phyloP scores from a whole-genome alignment of 2,329 filamentous ascomycete genomes.

The Fusarium pseudonygamai region DNA sequence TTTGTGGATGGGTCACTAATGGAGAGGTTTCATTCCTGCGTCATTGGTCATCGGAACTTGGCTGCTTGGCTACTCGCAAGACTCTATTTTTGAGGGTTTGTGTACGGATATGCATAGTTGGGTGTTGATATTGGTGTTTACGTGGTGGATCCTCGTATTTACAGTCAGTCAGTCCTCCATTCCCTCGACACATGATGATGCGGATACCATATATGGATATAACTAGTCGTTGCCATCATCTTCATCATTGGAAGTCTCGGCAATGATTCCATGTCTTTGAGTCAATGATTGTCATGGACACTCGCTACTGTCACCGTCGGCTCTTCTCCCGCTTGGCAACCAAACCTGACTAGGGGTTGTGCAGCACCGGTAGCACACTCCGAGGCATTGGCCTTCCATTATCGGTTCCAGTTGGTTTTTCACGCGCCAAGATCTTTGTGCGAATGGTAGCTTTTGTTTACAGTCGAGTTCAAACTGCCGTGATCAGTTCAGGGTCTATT shows the following conservation, averaged over 20 bases:
- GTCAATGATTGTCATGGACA: not conserved
- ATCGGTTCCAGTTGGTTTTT: not conserved
- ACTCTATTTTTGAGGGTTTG: constrained; percentile 17
- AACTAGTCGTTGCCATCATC: not conserved
- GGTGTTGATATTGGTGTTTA: constrained; percentile 14
- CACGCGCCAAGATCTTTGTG: constrained; percentile 1
- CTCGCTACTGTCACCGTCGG: not conserved
- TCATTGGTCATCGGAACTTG: constrained; percentile 30
- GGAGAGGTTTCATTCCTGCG: constrained; percentile 38
- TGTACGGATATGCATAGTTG: constrained; percentile 9
- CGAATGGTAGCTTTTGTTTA: not conserved
- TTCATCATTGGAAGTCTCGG: not conserved
- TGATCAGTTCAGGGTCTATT: constrained; percentile 2
- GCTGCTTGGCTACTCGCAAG: constrained; percentile 7
- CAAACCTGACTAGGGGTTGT: constrained; percentile 14
- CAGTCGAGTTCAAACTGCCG: not conserved
- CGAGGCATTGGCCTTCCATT: constrained; percentile 3
- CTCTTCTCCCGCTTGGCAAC: constrained; percentile 26
- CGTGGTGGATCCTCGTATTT: constrained; percentile 12
- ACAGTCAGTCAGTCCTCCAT: not conserved
- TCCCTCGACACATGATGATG: constrained; percentile 6
- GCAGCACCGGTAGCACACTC: constrained; percentile 13
- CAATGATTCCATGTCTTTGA: not conserved
- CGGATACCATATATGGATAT: not conserved
- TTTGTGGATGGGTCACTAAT: constrained; percentile 21